Conservation (phyloP, 495 filamentous ascomycete species). For the Annulohypoxylon nitens region DNA sequence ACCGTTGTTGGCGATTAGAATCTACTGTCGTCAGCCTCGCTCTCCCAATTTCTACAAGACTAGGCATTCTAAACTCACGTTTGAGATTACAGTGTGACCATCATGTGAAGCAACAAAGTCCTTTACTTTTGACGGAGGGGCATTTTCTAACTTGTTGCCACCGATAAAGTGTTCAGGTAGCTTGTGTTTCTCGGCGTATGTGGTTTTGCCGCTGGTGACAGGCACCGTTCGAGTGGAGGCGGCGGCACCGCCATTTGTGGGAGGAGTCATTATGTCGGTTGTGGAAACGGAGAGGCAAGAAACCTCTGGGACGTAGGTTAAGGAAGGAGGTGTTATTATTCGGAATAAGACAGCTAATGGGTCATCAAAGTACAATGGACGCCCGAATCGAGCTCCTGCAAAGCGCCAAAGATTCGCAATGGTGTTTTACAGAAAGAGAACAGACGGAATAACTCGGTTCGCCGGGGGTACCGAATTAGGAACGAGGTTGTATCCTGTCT, state of each 20-base stretch:
- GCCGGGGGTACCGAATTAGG: conserved; percentile 33
- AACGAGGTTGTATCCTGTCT: conserved; percentile 22
- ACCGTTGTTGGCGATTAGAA: conserved; percentile 99
- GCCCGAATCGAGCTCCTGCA: conserved; percentile 48
- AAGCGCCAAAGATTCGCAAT: conserved; percentile 45
- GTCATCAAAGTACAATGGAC: conserved; percentile 47
- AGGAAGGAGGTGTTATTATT: conserved; percentile 30
- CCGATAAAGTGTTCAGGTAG: conserved; percentile 95
- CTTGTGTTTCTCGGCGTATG: conserved; percentile 80
- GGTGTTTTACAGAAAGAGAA: conserved; percentile 20
- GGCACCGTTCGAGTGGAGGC: conserved; percentile 58
- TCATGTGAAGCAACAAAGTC: conserved; percentile 92
- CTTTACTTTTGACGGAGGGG: conserved; percentile 83
- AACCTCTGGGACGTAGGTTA: conserved; percentile 28
- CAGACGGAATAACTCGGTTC: conserved; percentile 23
- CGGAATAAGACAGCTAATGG: conserved; percentile 46
- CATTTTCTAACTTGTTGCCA: conserved; percentile 85
- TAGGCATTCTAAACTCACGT: conserved; percentile 68
- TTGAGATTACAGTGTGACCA: conserved; percentile 97
- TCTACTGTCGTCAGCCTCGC: conserved; percentile 64
- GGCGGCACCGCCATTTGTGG: conserved; percentile 64
- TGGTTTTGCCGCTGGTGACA: conserved; percentile 63
- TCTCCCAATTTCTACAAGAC: background rate
- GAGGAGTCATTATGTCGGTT: conserved; percentile 53
- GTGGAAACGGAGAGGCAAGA: conserved; percentile 41